Conservation (phyloP, 345 rosid species). For the Linum usitatissimum region DNA sequence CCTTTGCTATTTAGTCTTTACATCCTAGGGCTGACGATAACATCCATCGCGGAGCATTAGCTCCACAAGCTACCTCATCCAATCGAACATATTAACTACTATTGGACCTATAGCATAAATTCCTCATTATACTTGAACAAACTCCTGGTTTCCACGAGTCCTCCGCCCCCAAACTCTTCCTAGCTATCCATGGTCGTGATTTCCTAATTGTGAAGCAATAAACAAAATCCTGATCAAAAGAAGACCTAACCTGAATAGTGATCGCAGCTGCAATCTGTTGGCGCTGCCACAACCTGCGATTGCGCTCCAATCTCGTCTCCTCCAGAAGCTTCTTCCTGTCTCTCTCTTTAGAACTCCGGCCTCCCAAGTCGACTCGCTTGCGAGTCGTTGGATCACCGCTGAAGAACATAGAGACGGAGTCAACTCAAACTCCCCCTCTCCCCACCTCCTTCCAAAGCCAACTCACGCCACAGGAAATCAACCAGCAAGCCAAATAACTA, state of each 20-base stretch:
- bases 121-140: neutral
- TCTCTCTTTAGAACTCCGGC: slow-evolving; percentile 93
- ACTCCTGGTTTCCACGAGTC: neutral
- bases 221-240: neutral
- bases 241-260: slow-evolving; percentile 56
- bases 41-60: neutral
- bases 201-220: neutral
- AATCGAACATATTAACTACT: neutral
- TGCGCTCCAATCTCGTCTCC: slow-evolving; percentile 84
- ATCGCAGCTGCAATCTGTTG: slow-evolving; percentile 74
- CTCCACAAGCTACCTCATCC: neutral
- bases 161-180: neutral
- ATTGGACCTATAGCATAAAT: no score
- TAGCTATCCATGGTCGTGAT: neutral
- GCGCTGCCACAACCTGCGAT: slow-evolving; percentile 61
- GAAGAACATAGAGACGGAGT: slow-evolving; percentile 56
- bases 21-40: neutral
- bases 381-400: slow-evolving; percentile 84
- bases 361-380: slow-evolving; percentile 96
- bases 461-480: neutral
- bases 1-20: no score
- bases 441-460: neutral
- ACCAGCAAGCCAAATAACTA: neutral
- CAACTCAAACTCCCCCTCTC: neutral
- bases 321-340: slow-evolving; percentile 93